Evolutionary conservation across 2,329 filamentous ascomycete species (phyloP), one percentile per base, ranked within the genome.

Genomic region (Fusarium pseudograminearum): DNA sequence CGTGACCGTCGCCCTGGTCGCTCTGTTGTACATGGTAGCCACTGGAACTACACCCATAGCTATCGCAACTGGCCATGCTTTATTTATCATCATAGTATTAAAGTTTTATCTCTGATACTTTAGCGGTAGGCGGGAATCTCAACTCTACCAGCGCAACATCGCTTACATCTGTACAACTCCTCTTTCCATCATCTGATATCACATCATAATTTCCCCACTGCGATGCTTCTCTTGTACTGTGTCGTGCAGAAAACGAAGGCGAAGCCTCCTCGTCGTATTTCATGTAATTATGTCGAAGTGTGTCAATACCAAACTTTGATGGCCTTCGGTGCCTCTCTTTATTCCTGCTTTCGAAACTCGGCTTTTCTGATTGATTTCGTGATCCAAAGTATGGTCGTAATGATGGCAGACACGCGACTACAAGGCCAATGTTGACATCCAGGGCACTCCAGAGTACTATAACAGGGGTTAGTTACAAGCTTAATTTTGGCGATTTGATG

Each of bases 321-420:
- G 18, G 44, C 4, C 50, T 34, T 18, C 34, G 7, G 2, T 11
- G 2, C 1, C 40, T 41, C 7, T 63, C 46, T 11, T 36, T 24
- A 12, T 31, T 48, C 1, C 14, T 16, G 8, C 50, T 64, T 3
- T 57, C 51, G 5, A 20, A 59, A 26, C 30, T 47, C 1, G 46
- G 57, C 7, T 42, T 40, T 14, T 51, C 36, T 3, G 57, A 59
- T 2, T 36, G 24, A 4, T 20, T 26, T 33, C 50, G 52, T 7
- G 64, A 38, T 14, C 58, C 55, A 15, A 73, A 73, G 10, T 73
- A 73, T 20, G 70, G 70, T 20, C 70, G 57, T 0, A 73, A 53
- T 0, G 70, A 73, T 0, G 70, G 70, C 0, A 73, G 44, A 5
- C 70, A 73, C 1, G 70, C 67, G 7, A 73, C 36, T 0, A 73